Base-by-base conservation (phyloP, 1,284 basidiomycete genomes). In the Malassezia furfur region DNA sequence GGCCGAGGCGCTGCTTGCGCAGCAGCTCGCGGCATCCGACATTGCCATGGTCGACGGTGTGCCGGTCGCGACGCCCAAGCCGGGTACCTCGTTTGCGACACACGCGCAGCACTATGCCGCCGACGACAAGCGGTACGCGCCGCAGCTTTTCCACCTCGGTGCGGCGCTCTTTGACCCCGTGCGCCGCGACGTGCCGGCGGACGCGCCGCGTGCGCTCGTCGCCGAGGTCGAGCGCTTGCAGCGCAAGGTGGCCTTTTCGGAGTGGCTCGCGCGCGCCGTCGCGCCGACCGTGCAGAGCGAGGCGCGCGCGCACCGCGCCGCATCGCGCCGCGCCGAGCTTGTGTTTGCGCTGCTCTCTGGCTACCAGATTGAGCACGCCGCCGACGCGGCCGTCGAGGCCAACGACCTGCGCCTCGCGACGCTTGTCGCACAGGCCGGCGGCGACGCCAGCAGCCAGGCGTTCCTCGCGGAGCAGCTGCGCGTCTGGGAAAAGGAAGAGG, bases 361-460 rank as follows among this genome's bases (percentile, higher is more conserved):
- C 1, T 83, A 96, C 74, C 88, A 96, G 67, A 78, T 91, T 10
- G 85, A 86, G 63, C 83, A 85, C 36, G 91, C 94, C 1, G 85
- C 85, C 63, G 81, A 86, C 52, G 79, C 80, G 6, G 87, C 91
- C 1, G 78, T 86, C 55, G 84, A 87, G 50, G 82, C 81, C 7
- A 85, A 85, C 8, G 87, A 88, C 67, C 76, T 88, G 65, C 87
- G 88, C 62, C 82, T 99, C 5, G 88, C 93, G 0, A 91, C 89
- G 1, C 80, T 99, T n/a, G 81, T 98, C 44, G 83, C 90, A 5
- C 91, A 98, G 75, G 83, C 83, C 9, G 87, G 87, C 4, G 87
- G 89, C 0, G 87, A 93, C 67, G 80, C 81, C 17, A 80, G 82
- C 31, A 90, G 87, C 76, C 80, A 83, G 50, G 81, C 80, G 25